A percentile compares a stretch with the other conserved stretches of the same genome.
Evolutionary conservation across 176 grass and related monocot species (phyloP).

Genomic region (Lolium perenne): DNA sequence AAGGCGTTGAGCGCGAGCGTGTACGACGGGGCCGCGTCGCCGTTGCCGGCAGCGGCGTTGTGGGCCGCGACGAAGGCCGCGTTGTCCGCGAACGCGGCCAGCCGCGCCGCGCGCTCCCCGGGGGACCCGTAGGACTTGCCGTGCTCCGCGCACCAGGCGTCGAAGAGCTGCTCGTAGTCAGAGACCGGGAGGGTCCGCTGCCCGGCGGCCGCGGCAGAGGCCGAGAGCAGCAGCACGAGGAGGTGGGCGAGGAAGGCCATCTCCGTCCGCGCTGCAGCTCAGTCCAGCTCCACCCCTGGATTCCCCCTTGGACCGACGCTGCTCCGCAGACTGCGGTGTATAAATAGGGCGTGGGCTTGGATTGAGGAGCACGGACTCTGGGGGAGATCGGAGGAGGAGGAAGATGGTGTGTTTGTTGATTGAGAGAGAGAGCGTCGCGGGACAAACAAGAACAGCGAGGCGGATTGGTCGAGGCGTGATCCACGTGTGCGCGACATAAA

Average conservation of each 20-base stretch:
- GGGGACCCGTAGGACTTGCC: conserved; percentile 62
- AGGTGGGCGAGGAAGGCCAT: conserved; percentile 37
- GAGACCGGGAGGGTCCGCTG: background rate
- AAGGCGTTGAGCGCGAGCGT: conserved; percentile 72
- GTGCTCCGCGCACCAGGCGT: conserved; percentile 78
- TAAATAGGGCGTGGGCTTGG: background rate
- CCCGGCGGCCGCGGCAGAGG: background rate
- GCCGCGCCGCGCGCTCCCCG: conserved; percentile 62
- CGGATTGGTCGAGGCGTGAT: background rate
- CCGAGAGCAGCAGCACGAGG: conserved; percentile 13
- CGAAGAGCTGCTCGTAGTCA: conserved; percentile 64
- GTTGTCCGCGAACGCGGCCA: conserved; percentile 73
- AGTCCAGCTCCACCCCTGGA: background rate
- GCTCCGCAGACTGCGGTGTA: background rate
- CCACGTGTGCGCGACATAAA: conserved; percentile 18
- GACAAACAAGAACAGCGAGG: background rate
- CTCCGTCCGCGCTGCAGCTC: background rate
- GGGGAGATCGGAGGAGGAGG: background rate
- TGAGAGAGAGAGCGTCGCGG: background rate
- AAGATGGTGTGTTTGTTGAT: background rate
- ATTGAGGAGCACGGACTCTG: background rate
- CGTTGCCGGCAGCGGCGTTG: conserved; percentile 34
- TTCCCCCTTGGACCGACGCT: background rate
- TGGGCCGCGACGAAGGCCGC: conserved; percentile 64
- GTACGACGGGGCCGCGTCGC: conserved; percentile 35